Conservation (phyloP, 176 grass and related monocot genomes). For the Pharus latifolius region DNA sequence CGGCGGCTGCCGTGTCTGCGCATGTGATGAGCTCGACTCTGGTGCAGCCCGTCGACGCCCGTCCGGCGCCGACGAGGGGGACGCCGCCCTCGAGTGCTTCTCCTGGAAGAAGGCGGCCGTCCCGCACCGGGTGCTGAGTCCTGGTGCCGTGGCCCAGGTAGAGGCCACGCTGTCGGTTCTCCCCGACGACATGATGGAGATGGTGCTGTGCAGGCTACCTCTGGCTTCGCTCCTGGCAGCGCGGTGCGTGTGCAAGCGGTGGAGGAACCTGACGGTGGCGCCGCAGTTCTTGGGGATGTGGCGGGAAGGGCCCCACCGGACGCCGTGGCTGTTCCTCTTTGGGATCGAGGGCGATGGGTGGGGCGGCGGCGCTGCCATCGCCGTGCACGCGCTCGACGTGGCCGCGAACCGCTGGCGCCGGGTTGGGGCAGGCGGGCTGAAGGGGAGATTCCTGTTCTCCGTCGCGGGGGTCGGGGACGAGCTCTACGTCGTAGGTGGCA, state of each 20-base stretch:
- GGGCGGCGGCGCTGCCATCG: slow-evolving; percentile 22
- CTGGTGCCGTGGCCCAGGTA: too few species aligned
- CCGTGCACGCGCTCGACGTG: slow-evolving; percentile 73
- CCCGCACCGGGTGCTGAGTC: too few species aligned
- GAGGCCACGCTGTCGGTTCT: slow-evolving; percentile 21
- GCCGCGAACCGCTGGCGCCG: slow-evolving; percentile 43
- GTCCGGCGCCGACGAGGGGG: background rate
- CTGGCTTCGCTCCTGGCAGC: slow-evolving; percentile 53
- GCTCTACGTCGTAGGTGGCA: slow-evolving; percentile 63
- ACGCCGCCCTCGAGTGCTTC: slow-evolving; percentile 25
- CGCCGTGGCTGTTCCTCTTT: slow-evolving; percentile 75
- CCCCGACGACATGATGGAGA: slow-evolving; percentile 76
- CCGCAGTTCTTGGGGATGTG: slow-evolving; percentile 55
- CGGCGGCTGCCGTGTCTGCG: slow-evolving; percentile 65
- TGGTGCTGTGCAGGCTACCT: slow-evolving; percentile 67
- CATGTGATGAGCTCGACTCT: slow-evolving; percentile 58
- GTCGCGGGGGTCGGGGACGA: slow-evolving; percentile 43
- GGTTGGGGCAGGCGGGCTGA: slow-evolving; percentile 25
- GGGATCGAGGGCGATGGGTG: slow-evolving; percentile 45
- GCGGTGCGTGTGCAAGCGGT: slow-evolving; percentile 80
- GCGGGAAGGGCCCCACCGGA: slow-evolving; percentile 5
- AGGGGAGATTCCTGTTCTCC: slow-evolving; percentile 56
- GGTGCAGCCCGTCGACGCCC: background rate
- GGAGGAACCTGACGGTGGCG: slow-evolving; percentile 56
- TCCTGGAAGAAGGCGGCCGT: slow-evolving; percentile 33